phyloP scores from a whole-genome alignment of 441 rosid genomes.

The Bruguiera hainesii region DNA sequence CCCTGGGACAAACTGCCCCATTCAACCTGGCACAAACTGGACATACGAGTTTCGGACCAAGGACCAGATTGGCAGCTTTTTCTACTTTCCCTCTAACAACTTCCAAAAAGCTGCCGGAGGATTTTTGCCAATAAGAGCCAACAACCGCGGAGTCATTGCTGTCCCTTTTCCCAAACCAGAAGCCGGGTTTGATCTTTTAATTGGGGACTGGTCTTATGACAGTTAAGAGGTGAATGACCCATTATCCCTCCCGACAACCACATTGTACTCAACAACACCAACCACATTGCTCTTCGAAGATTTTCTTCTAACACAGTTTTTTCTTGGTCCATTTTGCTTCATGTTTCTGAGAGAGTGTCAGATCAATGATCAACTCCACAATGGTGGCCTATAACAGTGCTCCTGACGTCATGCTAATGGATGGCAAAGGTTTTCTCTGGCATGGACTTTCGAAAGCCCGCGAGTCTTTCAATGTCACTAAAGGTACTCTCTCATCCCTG shows the following conservation, averaged over 20 bases:
- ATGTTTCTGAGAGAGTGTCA: neutral
- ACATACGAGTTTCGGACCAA: slow-evolving; percentile 55
- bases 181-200: slow-evolving; percentile 55
- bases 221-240: slow-evolving; percentile 25
- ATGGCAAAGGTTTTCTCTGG: slow-evolving; percentile 27
- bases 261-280: neutral
- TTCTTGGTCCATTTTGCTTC: too few species aligned
- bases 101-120: slow-evolving; percentile 74
- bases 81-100: slow-evolving; percentile 55
- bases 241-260: too few species aligned
- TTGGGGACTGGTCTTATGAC: slow-evolving; percentile 59
- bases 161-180: slow-evolving; percentile 60
- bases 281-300: neutral
- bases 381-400: neutral
- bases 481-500: slow-evolving; percentile 16
- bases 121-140: slow-evolving; percentile 48
- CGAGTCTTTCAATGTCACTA: slow-evolving; percentile 22
- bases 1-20: slow-evolving; percentile 67
- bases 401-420: slow-evolving; percentile 22
- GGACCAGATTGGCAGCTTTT: slow-evolving; percentile 73
- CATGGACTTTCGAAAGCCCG: neutral
- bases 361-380: neutral
- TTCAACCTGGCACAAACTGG: slow-evolving; percentile 58
- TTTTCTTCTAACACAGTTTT: too few species aligned
- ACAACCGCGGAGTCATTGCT: slow-evolving; percentile 35